Evolutionary conservation across 306 rosid species (phyloP), one percentile per base, ranked within the genome.

Genomic region (Prosopis cineraria): DNA sequence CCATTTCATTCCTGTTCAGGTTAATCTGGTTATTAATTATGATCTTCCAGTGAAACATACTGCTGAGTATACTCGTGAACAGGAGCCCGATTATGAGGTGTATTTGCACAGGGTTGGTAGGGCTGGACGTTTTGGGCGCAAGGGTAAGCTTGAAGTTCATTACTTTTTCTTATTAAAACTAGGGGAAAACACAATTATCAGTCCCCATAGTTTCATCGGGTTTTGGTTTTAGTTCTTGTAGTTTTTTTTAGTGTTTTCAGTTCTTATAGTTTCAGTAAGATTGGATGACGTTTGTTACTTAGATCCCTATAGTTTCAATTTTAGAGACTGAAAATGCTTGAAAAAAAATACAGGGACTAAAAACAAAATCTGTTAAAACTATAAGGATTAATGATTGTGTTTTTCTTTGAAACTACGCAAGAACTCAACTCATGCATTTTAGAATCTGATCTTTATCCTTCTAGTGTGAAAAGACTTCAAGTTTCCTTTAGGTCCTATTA

Each of bases 111-210:
- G 96, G 53, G 84, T 91, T 63, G 96, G 96, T 36, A 81, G 96
- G 75, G 93, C 96, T 20, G 96, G 93, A 50, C 92, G 93, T 47
- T 91, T 91, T 73, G 96, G 96, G 47, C 91, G 91, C 79, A 91
- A 91, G 85, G 93, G 96, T 91, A 80, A 72, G 88, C 53, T 72
- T 75, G 67, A 48, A 52, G 75, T 73, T 36, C 41, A 43, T 39
- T 10, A 39, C 11, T 12, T 39, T 56, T 53, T 27, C 20, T 37
- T 53, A 27, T 52, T 19, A 52, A 22, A 20, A 30, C n/a, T n/a
- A n/a, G n/a, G n/a, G n/a, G n/a, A n/a, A n/a, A n/a, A n/a, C n/a
- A n/a, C n/a, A n/a, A n/a, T n/a, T n/a, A n/a, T n/a, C n/a, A n/a
- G n/a, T n/a, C n/a, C n/a, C n/a, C n/a, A n/a, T n/a, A n/a, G n/a